phyloP scores from a whole-genome alignment of 2,329 filamentous ascomycete genomes.

The Sporothrix luriei region DNA sequence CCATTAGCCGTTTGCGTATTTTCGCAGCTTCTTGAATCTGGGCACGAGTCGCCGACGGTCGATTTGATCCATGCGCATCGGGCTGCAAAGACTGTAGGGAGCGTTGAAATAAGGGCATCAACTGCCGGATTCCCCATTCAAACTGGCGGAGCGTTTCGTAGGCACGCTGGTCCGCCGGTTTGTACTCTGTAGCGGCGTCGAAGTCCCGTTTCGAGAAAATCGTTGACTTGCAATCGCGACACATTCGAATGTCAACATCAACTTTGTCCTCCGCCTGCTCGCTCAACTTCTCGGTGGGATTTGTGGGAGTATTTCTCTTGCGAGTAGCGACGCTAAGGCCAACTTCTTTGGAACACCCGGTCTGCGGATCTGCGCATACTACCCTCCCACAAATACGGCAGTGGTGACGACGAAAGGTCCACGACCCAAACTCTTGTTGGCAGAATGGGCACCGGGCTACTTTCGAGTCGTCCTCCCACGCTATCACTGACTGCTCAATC shows the following conservation, averaged over 20 bases:
- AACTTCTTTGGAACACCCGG: slow-evolving; percentile 81
- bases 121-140: slow-evolving; percentile 78
- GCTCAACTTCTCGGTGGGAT: slow-evolving; percentile 38
- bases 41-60: slow-evolving; percentile 56
- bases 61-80: slow-evolving; percentile 39
- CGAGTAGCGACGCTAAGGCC: slow-evolving; percentile 70
- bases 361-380: slow-evolving; percentile 84
- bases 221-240: slow-evolving; percentile 75
- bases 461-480: slow-evolving; percentile 87
- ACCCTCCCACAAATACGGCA: slow-evolving; percentile 92
- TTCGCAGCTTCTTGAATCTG: slow-evolving; percentile 86
- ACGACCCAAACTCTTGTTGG: slow-evolving; percentile 90
- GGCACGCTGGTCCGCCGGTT: slow-evolving; percentile 73
- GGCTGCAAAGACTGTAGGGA: slow-evolving; percentile 71
- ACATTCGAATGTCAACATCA: slow-evolving; percentile 84
- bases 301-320: slow-evolving; percentile 45
- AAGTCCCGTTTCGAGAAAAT: slow-evolving; percentile 74
- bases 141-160: slow-evolving; percentile 86
- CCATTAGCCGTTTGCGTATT: slow-evolving; percentile 84
- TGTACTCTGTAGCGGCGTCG: slow-evolving; percentile 65
- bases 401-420: slow-evolving; percentile 91
- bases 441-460: slow-evolving; percentile 89
- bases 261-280: slow-evolving; percentile 51
- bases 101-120: slow-evolving; percentile 83
- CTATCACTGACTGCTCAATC: slow-evolving; percentile 88